Evolutionary conservation across 164 flowering plant genomes (phyloP), one percentile per base, ranked within the genome.

Genomic region (Cinnamomum chago): DNA sequence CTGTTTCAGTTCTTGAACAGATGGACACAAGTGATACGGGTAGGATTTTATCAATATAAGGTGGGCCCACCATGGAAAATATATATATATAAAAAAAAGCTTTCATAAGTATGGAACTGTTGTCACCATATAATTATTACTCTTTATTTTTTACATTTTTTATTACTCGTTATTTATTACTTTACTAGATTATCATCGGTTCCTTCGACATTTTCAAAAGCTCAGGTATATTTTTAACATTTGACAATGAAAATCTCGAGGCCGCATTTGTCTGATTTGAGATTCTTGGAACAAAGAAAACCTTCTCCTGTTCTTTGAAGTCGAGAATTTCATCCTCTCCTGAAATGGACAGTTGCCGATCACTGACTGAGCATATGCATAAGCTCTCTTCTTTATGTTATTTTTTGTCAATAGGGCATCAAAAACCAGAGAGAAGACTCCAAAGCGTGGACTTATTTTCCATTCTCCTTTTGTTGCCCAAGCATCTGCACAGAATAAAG

Each of bases 401-500:
- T 67, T 65, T 73, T 40, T 40, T 30, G 18, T 35, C 67, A 6
- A 65, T 77, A 96, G 99, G 90, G 98, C 99, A 23, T 72, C 94
- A 82, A 96, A 93, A 88, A 96, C 99, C 11, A 80, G 82, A 47
- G 98, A 98, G 52, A 96, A 94, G 82, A 96, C 99, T 14, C 98
- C 99, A 68, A 96, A 96, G 74, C 91, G 91, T 85, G 99, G 99
- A 70, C 88, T 94, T 13, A 96, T 96, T 52, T 96, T 96, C 83
- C 98, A 92, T 74, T 94, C 99, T 47, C 92, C 97, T 67, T 94
- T 94, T 68, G 94, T 96, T 81, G 99, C 97, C 25, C 93, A 95
- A 50, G 99, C 99, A 73, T 92, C 99, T 78, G 84, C 97, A 1
- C 67, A 79, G 5, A 96, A 96, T 80, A 96, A 96, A 79, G 99